Conservation (phyloP, 345 rosid genomes). For the Draba incana region DNA sequence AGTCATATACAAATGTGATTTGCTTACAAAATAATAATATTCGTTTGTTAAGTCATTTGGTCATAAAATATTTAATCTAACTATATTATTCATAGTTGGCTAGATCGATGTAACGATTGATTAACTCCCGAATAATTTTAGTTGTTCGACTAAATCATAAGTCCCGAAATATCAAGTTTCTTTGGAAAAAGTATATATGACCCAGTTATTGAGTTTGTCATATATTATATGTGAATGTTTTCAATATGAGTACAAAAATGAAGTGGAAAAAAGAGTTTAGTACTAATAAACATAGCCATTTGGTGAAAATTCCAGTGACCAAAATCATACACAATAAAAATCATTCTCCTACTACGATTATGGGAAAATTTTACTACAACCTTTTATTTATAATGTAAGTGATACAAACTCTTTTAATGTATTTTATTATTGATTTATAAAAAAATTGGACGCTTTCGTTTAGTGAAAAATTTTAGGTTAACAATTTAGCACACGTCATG, state of each 20-base stretch:
- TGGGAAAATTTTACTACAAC: too few relatives aligned
- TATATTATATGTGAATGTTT: background rate
- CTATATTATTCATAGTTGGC: too few relatives aligned
- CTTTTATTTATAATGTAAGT: too few relatives aligned
- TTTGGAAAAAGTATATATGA: background rate
- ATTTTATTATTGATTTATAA: too few relatives aligned
- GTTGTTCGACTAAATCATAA: background rate
- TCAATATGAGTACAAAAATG: too few relatives aligned
- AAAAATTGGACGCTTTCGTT: too few relatives aligned
- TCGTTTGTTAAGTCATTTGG: too few relatives aligned
- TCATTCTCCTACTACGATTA: too few relatives aligned
- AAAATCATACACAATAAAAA: too few relatives aligned
- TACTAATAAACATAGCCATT: background rate
- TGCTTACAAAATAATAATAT: background rate
- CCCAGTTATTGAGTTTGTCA: background rate
- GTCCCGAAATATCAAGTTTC: background rate
- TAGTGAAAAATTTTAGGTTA: background rate
- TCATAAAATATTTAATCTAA: too few relatives aligned
- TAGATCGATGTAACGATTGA: too few relatives aligned
- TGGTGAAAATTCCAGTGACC: background rate
- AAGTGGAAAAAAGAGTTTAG: background rate
- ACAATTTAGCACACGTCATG: conserved; percentile 21
- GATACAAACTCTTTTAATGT: too few relatives aligned
- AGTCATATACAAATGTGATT: conserved; percentile 4
- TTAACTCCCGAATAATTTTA: background rate